phyloP scores from a whole-genome alignment of 208 protist species.

The Wallacemonas sp. region DNA sequence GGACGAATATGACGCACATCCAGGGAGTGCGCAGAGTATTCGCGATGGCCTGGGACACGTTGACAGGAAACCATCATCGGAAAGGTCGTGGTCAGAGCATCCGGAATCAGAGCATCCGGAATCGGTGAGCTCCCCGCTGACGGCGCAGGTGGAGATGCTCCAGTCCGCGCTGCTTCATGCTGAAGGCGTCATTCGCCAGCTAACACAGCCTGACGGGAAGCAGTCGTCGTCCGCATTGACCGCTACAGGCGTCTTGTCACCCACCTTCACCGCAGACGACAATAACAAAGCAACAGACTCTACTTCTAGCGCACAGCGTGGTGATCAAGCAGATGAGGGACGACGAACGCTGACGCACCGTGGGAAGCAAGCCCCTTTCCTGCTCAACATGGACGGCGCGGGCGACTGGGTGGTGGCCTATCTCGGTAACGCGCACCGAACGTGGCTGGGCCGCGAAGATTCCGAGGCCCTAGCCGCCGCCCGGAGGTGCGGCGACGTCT shows the following conservation, averaged over 20 bases:
- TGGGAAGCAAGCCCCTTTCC: constrained; percentile 35
- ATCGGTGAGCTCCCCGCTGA: not conserved
- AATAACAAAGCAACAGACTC: too few relatives aligned
- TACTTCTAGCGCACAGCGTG: not conserved
- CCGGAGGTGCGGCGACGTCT: not conserved
- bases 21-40: too few relatives aligned
- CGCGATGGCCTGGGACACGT: too few relatives aligned
- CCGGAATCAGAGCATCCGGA: too few relatives aligned
- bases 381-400: constrained; percentile 73
- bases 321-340: not conserved
- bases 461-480: not conserved
- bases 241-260: too few relatives aligned
- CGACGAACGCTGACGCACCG: not conserved
- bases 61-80: too few relatives aligned
- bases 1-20: too few relatives aligned
- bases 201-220: constrained; percentile 35
- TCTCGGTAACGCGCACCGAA: constrained; percentile 22
- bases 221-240: constrained; percentile 19
- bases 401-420: constrained; percentile 73
- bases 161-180: constrained; percentile 46
- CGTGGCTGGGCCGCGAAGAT: constrained; percentile 31
- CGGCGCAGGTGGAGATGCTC: constrained; percentile 27
- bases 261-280: too few relatives aligned
- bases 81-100: too few relatives aligned
- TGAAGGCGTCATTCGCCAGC: constrained; percentile 58